Percentiles rank a stretch among this genome's conserved stretches.
These are phyloP conservation scores for Chaetomium sp. DNA, from an alignment of 2,329 filamentous ascomycete species.

Conservation along the genomic window DNA sequence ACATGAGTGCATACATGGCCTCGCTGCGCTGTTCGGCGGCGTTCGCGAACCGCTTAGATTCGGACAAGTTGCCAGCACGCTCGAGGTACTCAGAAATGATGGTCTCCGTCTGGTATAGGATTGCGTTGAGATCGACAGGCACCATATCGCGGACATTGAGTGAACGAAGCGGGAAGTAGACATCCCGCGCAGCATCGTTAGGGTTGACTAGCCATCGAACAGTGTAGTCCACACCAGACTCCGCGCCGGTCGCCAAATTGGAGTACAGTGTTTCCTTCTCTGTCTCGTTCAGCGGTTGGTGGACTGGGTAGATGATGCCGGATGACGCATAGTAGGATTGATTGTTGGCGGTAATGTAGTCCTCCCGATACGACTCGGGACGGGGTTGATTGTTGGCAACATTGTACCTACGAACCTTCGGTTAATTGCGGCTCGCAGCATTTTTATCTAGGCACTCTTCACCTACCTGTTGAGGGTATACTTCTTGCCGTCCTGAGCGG, in stretches of 20 bases:
- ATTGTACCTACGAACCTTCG: slow-evolving; percentile 38
- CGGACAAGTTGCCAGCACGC: slow-evolving; percentile 43
- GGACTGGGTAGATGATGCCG: slow-evolving; percentile 53
- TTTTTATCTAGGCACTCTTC: too few relatives aligned
- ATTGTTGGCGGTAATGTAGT: slow-evolving; percentile 61
- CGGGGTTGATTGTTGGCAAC: slow-evolving; percentile 60
- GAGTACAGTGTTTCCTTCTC: slow-evolving; percentile 50
- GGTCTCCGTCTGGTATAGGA: slow-evolving; percentile 59
- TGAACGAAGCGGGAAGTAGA: slow-evolving; percentile 59
- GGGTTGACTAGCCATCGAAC: slow-evolving; percentile 53
- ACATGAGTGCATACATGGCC: slow-evolving; percentile 58
- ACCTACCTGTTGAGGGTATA: slow-evolving; percentile 51
- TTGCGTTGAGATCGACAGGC: slow-evolving; percentile 62
- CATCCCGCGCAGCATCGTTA: slow-evolving; percentile 50
- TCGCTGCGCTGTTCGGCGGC: slow-evolving; percentile 48
- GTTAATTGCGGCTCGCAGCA: not conserved
- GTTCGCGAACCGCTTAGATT: slow-evolving; percentile 42
- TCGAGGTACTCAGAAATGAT: slow-evolving; percentile 51
- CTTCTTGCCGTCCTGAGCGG: slow-evolving; percentile 36
- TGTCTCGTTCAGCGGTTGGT: slow-evolving; percentile 42
- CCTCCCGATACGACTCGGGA: slow-evolving; percentile 61
- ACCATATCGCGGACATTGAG: slow-evolving; percentile 54
- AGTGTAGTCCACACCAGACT: slow-evolving; percentile 60
- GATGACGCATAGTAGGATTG: slow-evolving; percentile 52
- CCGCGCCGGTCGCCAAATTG: slow-evolving; percentile 59